Conservation (phyloP, 345 rosid species). For the Lagerstroemia speciosa region DNA sequence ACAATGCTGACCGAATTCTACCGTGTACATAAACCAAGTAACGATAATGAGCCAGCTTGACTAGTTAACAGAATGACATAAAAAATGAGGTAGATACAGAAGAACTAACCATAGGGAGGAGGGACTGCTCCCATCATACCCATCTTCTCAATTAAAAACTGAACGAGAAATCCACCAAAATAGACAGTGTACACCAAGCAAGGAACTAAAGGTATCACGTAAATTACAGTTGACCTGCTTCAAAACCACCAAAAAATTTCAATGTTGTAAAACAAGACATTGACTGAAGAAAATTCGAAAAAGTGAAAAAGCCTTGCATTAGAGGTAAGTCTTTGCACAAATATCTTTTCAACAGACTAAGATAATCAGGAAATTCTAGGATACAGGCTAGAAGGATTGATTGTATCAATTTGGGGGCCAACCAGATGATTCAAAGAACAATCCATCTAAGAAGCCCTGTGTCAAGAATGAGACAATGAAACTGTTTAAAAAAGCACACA, state of each 20-base stretch:
- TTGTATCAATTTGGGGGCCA: background rate
- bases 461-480: background rate
- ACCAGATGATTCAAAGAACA: too few species aligned
- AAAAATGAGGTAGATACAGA: slow-evolving; percentile 13
- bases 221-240: slow-evolving; percentile 52
- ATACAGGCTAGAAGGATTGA: background rate
- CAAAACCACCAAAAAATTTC: background rate
- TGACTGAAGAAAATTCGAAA: background rate
- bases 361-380: background rate
- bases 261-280: background rate
- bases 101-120: slow-evolving; percentile 82
- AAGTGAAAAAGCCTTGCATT: background rate
- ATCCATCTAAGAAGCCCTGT: background rate
- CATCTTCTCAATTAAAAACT: slow-evolving; percentile 85
- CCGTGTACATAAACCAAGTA: background rate
- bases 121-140: slow-evolving; percentile 95
- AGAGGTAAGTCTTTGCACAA: background rate
- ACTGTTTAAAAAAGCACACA: background rate
- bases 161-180: slow-evolving; percentile 74
- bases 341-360: background rate
- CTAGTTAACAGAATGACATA: background rate
- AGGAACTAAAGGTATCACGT: slow-evolving; percentile 64
- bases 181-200: slow-evolving; percentile 60
- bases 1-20: background rate
- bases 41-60: background rate